Conservation (phyloP, 352 stramenopile genomes). For the Blastocystis sp. region DNA sequence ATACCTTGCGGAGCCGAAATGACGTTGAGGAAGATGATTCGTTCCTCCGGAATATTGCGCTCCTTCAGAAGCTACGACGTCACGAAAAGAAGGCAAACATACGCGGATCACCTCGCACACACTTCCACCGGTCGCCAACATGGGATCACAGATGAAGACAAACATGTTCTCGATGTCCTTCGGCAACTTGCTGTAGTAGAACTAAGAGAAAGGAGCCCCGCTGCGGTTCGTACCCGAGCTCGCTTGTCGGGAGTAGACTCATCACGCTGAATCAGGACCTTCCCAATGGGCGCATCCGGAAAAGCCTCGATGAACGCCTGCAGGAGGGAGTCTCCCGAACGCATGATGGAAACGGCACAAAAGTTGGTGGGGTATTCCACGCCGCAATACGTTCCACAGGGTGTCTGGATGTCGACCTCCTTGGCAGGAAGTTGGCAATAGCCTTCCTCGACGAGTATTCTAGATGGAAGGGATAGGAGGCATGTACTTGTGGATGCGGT, state of each 20-base stretch:
- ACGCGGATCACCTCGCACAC: constrained; percentile 49
- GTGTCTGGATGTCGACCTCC: constrained; percentile 57
- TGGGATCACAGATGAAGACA: constrained; percentile 61
- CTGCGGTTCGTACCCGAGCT: background rate
- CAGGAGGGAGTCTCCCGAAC: constrained; percentile 59
- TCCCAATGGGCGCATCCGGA: constrained; percentile 57
- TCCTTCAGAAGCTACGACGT: constrained; percentile 52
- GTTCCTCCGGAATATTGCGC: constrained; percentile 25
- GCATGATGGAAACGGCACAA: constrained; percentile 60
- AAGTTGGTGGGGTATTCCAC: constrained; percentile 44
- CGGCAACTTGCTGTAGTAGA: constrained; percentile 61
- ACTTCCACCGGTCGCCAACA: constrained; percentile 61
- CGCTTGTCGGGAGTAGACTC: constrained; percentile 59
- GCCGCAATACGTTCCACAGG: constrained; percentile 58
- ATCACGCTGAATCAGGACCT: constrained; percentile 62
- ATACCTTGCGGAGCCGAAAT: constrained; percentile 61
- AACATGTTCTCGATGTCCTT: constrained; percentile 47
- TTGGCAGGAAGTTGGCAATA: constrained; percentile 49
- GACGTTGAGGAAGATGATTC: constrained; percentile 61
- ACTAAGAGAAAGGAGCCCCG: background rate
- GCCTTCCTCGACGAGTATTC: constrained; percentile 57
- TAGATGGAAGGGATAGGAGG: background rate
- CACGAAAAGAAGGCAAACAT: background rate
- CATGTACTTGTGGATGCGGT: constrained; percentile 5
- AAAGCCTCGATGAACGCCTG: constrained; percentile 57